Conservation (phyloP, 768 basidiomycete genomes). For the Podaxis mareebaensis region DNA sequence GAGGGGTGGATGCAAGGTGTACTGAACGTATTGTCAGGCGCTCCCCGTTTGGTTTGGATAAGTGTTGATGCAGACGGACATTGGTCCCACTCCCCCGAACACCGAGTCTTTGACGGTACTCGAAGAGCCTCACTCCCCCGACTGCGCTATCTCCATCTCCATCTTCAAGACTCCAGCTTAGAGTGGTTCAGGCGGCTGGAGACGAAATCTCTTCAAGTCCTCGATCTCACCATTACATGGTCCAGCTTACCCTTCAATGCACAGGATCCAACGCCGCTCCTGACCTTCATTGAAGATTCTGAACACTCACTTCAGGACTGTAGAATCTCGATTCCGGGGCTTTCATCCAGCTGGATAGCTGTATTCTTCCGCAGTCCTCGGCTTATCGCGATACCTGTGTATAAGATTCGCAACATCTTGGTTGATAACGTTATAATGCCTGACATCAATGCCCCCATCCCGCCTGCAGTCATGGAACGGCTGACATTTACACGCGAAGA, state of each 20-base stretch:
- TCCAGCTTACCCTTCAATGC: background rate
- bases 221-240: background rate
- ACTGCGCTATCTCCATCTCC: background rate
- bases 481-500: background rate
- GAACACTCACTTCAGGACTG: background rate
- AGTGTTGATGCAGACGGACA: background rate
- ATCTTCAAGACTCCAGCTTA: background rate
- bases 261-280: background rate
- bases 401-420: background rate
- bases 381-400: background rate
- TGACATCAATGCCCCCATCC: background rate
- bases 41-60: background rate
- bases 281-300: background rate
- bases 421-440: background rate
- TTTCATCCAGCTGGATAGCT: background rate
- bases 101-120: background rate
- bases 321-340: background rate
- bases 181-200: background rate
- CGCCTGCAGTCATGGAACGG: background rate
- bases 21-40: background rate
- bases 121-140: background rate
- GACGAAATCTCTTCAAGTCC: background rate
- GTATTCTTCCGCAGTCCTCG: background rate
- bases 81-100: background rate
- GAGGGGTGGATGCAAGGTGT: conserved; percentile 4